Evolutionary conservation across 495 filamentous ascomycete species (phyloP).

Genomic region (Usnea hakonensis): DNA sequence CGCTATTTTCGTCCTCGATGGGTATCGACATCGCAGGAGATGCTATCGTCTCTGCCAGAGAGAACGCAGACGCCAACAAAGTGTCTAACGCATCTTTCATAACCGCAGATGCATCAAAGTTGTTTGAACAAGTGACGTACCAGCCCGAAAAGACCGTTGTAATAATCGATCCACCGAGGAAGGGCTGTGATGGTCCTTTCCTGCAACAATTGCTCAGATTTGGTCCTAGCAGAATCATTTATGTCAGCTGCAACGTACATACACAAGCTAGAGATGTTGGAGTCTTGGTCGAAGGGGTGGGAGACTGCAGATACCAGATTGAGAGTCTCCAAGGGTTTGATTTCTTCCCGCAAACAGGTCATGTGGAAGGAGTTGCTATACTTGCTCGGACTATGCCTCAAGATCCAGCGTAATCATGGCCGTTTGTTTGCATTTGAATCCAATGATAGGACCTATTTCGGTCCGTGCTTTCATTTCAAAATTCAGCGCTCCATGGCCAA

Average conservation of each 20-base stretch:
- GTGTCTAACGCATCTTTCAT: conserved; percentile 71
- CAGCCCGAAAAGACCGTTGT: conserved; percentile 75
- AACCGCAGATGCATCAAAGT: conserved; percentile 69
- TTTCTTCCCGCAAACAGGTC: conserved; percentile 96
- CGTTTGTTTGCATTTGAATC: not conserved
- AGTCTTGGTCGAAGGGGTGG: conserved; percentile 58
- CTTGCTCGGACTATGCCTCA: conserved; percentile 30
- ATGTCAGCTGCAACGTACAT: conserved; percentile 96
- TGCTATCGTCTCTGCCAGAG: conserved; percentile 65
- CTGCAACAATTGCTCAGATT: conserved; percentile 69
- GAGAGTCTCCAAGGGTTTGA: conserved; percentile 92
- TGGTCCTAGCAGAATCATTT: conserved; percentile 70
- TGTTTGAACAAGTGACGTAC: conserved; percentile 68
- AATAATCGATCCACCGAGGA: conserved; percentile 87
- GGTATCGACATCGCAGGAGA: conserved; percentile 64
- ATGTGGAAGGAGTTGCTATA: conserved; percentile 91
- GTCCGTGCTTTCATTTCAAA: not conserved
- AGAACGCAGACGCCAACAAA: conserved; percentile 70
- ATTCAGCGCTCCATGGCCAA: not conserved
- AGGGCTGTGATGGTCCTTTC: conserved; percentile 86
- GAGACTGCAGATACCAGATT: conserved; percentile 61
- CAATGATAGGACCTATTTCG: not conserved
- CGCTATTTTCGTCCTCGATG: conserved; percentile 61
- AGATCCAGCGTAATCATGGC: not conserved
- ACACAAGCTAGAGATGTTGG: conserved; percentile 93